These are phyloP conservation scores for Aleurites moluccanus DNA, from an alignment of 441 rosid species.

Conservation along the genomic window DNA sequence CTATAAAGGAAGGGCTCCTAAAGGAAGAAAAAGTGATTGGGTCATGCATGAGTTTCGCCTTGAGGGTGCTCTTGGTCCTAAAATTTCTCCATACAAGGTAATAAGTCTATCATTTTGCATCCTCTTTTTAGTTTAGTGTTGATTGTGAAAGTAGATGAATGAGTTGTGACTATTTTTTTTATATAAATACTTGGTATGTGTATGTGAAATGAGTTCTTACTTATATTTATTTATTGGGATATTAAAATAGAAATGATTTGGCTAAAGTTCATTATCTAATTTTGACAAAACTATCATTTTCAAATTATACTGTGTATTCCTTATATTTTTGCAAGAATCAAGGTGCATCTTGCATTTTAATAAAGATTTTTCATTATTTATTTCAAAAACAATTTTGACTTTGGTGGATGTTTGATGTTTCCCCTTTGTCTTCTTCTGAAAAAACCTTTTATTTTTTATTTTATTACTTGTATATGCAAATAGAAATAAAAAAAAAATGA, in stretches of 20 bases:
- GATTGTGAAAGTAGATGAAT: no score
- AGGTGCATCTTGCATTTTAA: slow-evolving; percentile 12
- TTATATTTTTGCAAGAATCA: slow-evolving; percentile 8
- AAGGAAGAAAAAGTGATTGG: slow-evolving; percentile 55
- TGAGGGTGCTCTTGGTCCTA: slow-evolving; percentile 35
- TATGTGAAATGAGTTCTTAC: no score
- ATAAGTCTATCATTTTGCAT: not conserved
- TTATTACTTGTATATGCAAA: no score
- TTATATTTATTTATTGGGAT: no score
- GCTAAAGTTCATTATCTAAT: not conserved
- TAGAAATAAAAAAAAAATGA: not conserved
- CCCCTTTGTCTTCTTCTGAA: slow-evolving; percentile 9
- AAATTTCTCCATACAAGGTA: slow-evolving; percentile 40
- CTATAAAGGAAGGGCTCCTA: slow-evolving; percentile 68
- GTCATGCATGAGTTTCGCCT: slow-evolving; percentile 71
- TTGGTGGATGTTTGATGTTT: not conserved
- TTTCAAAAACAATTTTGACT: slow-evolving; percentile 7
- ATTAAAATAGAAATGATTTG: not conserved
- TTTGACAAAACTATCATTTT: slow-evolving; percentile 6
- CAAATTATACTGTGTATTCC: not conserved
- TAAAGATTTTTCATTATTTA: not conserved
- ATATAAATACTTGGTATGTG: no score
- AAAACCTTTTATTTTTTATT: not conserved
- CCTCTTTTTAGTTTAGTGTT: no score
- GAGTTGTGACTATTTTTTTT: no score